Evolutionary conservation across 2,329 filamentous ascomycete species (phyloP), one percentile per base, ranked within the genome.

Genomic region (Diaporthe longicolla): DNA sequence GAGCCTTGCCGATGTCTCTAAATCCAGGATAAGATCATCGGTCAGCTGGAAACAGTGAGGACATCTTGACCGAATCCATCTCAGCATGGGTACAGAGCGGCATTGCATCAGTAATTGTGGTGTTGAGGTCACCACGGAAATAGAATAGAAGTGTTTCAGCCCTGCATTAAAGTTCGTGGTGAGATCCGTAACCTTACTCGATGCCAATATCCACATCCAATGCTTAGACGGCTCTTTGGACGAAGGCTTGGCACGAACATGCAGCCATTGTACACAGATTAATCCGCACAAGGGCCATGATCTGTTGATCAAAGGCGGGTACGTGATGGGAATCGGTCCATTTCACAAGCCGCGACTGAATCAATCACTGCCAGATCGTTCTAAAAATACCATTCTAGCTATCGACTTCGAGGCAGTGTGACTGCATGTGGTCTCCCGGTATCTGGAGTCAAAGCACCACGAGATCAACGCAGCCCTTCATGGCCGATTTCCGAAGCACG

Each of bases 141-240:
- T 66, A 66, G 45, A 52, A 66, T 57, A 24, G 26, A 8, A 43
- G 24, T 50, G 45, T 54, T 37, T 68, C 63, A 52, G 48, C 48
- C 45, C n/a, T 40, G 21, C 45, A 26, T 40, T 54, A 37, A 35
- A 54, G 29, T 37, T 68, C n/a, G 21, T 37, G 45, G 11, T 26
- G 29, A 19, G 45, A 50, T 50, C 43, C 43, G 61, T 50, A 65
- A 19, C 61, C 61, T 54, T 37, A 40, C 32, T 68, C 63, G 29
- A 54, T 4, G 19, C n/a, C 21, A 26, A 40, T 54, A 52, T 26
- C 63, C 63, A 54, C 63, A 40, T n/a, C 19, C 29, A 54, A 54
- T 35, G 63, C 48, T 40, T 35, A 13, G 19, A 68, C 7, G 17
- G 13, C 8, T 54, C 6, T 54, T 40, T 13, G n/a, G 13, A 13